A percentile compares a stretch with the other conserved stretches of the same genome.
Evolutionary conservation across 768 basidiomycete species (phyloP).

Genomic region (Gyrodon lividus): DNA sequence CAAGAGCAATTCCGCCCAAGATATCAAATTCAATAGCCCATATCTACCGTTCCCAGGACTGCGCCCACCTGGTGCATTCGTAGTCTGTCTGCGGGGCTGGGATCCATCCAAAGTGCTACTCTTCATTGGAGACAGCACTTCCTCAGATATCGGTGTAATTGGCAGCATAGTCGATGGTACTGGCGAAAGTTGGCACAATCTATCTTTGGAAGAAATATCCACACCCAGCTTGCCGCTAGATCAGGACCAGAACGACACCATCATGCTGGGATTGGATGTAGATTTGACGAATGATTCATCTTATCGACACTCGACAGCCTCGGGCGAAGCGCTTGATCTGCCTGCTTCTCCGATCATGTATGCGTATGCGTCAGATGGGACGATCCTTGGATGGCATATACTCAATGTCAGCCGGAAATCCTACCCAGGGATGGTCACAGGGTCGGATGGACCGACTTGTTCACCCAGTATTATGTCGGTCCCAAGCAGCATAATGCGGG

Average conservation of each 20-base stretch:
- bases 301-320: conserved; percentile 36
- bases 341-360: conserved; percentile 65
- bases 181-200: conserved; percentile 42
- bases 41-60: conserved; percentile 46
- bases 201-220: conserved; percentile 49
- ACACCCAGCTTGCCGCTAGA: conserved; percentile 65
- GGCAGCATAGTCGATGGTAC: conserved; percentile 30
- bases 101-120: conserved; percentile 42
- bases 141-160: conserved; percentile 49
- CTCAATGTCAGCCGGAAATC: conserved; percentile 51
- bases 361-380: conserved; percentile 77
- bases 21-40: conserved; percentile 39
- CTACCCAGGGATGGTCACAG: conserved; percentile 55
- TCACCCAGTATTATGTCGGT: conserved; percentile 4
- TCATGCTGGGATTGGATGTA: conserved; percentile 59
- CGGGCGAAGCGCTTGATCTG: conserved; percentile 41
- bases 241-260: conserved; percentile 66
- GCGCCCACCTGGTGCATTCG: conserved; percentile 45
- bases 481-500: conserved; percentile 25
- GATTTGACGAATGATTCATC: conserved; percentile 58
- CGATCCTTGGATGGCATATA: conserved; percentile 69
- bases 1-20: conserved; percentile 38
- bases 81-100: conserved; percentile 42
- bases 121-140: conserved; percentile 49
- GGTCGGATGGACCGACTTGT: conserved; percentile 11